A percentile compares a stretch with the other conserved stretches of the same genome.
Conservation (phyloP, 257 asterid species). For the Nicotiana noctiflora region DNA sequence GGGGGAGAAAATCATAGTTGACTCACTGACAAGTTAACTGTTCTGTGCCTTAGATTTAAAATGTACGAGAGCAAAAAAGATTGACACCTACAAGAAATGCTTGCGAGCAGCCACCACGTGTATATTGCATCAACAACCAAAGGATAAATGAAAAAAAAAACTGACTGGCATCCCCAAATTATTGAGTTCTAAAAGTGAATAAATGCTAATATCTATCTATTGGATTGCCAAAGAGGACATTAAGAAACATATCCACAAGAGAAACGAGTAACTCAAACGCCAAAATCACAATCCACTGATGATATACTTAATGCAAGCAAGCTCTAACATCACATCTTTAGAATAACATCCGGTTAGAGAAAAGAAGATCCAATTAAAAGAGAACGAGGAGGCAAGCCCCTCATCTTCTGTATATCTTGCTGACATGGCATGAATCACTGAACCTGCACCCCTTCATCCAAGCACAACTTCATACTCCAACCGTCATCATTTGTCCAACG, state of each 20-base stretch:
- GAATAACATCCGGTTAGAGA: not conserved
- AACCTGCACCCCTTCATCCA: slow-evolving; percentile 3
- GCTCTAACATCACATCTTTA: not conserved
- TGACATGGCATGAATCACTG: slow-evolving; percentile 12
- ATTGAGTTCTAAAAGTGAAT: not conserved
- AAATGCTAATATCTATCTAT: not conserved
- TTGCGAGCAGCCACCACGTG: not conserved
- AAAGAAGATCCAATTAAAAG: not conserved
- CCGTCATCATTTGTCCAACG: not conserved
- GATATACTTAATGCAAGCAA: not conserved
- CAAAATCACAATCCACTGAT: not conserved
- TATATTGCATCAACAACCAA: slow-evolving; percentile 1
- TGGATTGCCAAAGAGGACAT: not conserved
- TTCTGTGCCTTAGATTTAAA: not conserved
- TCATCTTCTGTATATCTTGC: slow-evolving; percentile 4
- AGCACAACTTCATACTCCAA: not conserved
- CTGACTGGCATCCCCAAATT: not conserved
- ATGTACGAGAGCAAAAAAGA: not conserved
- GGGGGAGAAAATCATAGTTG: not conserved
- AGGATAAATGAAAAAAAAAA: not conserved
- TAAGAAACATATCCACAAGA: slow-evolving; percentile 1
- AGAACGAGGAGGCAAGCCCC: not conserved
- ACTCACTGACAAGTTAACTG: not conserved
- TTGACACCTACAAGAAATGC: not conserved
- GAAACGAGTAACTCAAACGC: not conserved